A percentile compares a stretch with the other conserved stretches of the same genome.
These are phyloP conservation scores for Lentinula sp. DNA, from an alignment of 768 basidiomycete genomes.

Conservation along the genomic window DNA sequence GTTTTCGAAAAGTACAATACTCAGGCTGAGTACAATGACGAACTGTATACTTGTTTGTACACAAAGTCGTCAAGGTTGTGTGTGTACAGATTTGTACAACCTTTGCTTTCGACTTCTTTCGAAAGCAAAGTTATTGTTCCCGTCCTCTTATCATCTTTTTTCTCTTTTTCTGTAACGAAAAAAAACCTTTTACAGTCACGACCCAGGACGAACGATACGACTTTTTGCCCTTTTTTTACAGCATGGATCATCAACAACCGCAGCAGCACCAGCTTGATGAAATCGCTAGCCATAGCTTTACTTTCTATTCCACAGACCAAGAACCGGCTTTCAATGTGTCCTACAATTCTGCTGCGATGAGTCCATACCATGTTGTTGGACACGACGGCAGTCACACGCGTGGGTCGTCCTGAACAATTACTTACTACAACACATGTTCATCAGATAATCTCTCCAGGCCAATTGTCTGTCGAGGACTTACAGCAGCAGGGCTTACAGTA, in stretches of 20 bases:
- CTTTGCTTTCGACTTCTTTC: not conserved
- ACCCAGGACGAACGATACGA: conserved; percentile 8
- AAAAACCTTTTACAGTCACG: conserved; percentile 26
- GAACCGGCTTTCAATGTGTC: conserved; percentile 48
- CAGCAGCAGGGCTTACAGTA: conserved; percentile 45
- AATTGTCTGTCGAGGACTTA: conserved; percentile 59
- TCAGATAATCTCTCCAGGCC: conserved; percentile 63
- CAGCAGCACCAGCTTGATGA: conserved; percentile 46
- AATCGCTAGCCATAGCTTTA: conserved; percentile 34
- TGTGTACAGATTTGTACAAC: not conserved
- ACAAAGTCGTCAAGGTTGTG: not conserved
- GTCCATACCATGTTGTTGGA: conserved; percentile 51
- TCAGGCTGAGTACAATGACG: not conserved
- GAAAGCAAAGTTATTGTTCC: conserved; percentile 12
- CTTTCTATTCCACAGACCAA: conserved; percentile 50
- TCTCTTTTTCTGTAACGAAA: conserved; percentile 26
- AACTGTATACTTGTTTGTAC: not conserved
- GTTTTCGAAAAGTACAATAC: not conserved
- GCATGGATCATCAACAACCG: conserved; percentile 28
- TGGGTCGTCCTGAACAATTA: conserved; percentile 41
- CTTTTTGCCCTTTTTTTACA: conserved; percentile 17
- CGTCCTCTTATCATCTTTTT: conserved; percentile 23
- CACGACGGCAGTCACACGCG: conserved; percentile 60
- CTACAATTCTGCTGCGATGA: conserved; percentile 47
- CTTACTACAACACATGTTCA: conserved; percentile 50